Evolutionary conservation across 2,329 filamentous ascomycete species (phyloP).

Genomic region (Aspergillus sp.): DNA sequence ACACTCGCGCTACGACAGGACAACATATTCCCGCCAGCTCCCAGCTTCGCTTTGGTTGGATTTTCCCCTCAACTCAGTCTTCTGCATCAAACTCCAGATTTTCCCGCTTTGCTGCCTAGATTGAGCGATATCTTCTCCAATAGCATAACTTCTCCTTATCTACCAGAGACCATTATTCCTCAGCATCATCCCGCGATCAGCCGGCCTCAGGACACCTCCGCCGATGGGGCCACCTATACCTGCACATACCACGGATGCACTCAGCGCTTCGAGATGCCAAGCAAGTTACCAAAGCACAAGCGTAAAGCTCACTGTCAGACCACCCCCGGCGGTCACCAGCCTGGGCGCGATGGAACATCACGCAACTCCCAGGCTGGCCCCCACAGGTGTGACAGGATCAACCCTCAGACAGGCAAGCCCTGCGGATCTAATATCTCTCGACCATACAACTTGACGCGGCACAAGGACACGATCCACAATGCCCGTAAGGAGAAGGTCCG

Average conservation of each 20-base stretch:
- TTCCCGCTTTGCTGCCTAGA: conserved; percentile 62
- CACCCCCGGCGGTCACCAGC: conserved; percentile 54
- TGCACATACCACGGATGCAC: conserved; percentile 94
- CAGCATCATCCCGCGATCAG: conserved; percentile 35
- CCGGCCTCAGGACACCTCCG: conserved; percentile 67
- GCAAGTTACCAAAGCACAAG: conserved; percentile 91
- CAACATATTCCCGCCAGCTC: conserved; percentile 41
- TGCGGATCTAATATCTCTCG: conserved; percentile 94
- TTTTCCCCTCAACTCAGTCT: conserved; percentile 43
- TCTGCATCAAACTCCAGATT: conserved; percentile 57
- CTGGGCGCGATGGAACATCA: conserved; percentile 51
- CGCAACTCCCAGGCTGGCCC: conserved; percentile 90
- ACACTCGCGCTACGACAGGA: conserved; percentile 43
- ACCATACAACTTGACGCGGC: conserved; percentile 93
- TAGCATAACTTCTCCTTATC: conserved; percentile 40
- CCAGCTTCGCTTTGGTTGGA: conserved; percentile 47
- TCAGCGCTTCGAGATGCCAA: conserved; percentile 83
- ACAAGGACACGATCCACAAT: conserved; percentile 98
- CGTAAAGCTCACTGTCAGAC: conserved; percentile 85
- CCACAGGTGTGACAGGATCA: conserved; percentile 89
- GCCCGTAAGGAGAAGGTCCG: conserved; percentile 91
- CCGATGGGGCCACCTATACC: conserved; percentile 88
- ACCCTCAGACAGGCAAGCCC: conserved; percentile 91
- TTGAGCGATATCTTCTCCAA: conserved; percentile 56
- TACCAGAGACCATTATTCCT: conserved; percentile 38